These are phyloP conservation scores for Pseudotulostoma volvatum DNA, from an alignment of 495 filamentous ascomycete species.

Conservation along the genomic window DNA sequence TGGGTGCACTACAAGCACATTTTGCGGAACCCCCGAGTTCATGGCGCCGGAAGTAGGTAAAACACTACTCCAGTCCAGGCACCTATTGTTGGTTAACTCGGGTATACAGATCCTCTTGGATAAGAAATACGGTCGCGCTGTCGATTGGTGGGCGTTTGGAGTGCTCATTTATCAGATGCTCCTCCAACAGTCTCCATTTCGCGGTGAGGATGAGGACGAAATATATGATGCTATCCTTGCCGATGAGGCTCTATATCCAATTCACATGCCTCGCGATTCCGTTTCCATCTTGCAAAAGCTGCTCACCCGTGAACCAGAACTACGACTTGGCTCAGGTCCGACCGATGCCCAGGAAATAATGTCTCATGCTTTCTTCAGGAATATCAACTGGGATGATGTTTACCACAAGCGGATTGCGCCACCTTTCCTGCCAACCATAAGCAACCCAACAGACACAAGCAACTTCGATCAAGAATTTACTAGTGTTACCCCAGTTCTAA, in stretches of 20 bases:
- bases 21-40: slow-evolving; percentile 97
- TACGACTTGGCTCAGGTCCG: slow-evolving; percentile 80
- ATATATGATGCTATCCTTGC: slow-evolving; percentile 99
- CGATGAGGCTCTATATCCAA: slow-evolving; percentile 94
- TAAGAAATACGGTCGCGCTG: slow-evolving; percentile 96
- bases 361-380: slow-evolving; percentile 95
- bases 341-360: slow-evolving; percentile 99
- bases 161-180: slow-evolving; percentile 99
- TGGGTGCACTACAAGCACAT: slow-evolving; percentile 88
- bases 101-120: slow-evolving; percentile 78
- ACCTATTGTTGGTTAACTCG: not conserved
- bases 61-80: too few relatives aligned
- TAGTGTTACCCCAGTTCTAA: slow-evolving; percentile 92
- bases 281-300: slow-evolving; percentile 97
- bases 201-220: slow-evolving; percentile 97
- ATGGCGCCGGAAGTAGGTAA: slow-evolving; percentile 85
- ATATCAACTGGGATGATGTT: slow-evolving; percentile 97
- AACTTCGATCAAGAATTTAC: slow-evolving; percentile 99
- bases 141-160: slow-evolving; percentile 99
- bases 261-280: slow-evolving; percentile 97
- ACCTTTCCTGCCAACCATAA: slow-evolving; percentile 80
- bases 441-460: slow-evolving; percentile 85
- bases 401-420: slow-evolving; percentile 83
- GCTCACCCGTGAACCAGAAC: slow-evolving; percentile 83
- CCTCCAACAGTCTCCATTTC: slow-evolving; percentile 95